These are phyloP conservation scores for Brettanomyces bruxellensis DNA, from an alignment of 805 yeast species.

Conservation along the genomic window DNA sequence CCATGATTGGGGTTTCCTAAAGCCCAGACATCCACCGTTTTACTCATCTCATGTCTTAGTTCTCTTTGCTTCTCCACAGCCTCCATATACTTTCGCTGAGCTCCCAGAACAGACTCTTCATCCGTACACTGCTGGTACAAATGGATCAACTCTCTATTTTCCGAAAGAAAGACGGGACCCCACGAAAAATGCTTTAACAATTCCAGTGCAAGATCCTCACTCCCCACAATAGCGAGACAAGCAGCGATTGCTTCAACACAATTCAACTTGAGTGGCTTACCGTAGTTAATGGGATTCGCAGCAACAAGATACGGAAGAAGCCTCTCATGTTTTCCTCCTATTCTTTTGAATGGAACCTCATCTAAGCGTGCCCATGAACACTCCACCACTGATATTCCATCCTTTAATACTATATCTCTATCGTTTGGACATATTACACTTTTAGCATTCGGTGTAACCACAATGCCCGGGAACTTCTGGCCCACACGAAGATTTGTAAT, in stretches of 20 bases:
- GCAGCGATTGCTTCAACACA: constrained; percentile 98
- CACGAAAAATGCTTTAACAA: constrained; percentile 77
- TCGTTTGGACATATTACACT: constrained; percentile 88
- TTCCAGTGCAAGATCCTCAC: constrained; percentile 76
- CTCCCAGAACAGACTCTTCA: constrained; percentile 58
- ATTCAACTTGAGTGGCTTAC: constrained; percentile 89
- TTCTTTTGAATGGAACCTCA: constrained; percentile 88
- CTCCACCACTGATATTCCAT: constrained; percentile 96
- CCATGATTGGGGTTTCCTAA: constrained; percentile 66
- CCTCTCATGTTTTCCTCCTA: constrained; percentile 86
- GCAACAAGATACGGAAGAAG: constrained; percentile 88
- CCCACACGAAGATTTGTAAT: constrained; percentile 80
- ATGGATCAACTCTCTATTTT: constrained; percentile 71
- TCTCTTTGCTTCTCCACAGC: constrained; percentile 57
- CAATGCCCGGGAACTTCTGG: constrained; percentile 83
- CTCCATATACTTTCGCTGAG: constrained; percentile 68
- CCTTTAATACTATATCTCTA: constrained; percentile 57
- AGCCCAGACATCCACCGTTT: constrained; percentile 61
- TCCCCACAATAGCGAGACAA: constrained; percentile 90
- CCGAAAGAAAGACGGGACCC: constrained; percentile 82
- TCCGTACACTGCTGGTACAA: constrained; percentile 77
- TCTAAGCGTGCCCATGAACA: constrained; percentile 98
- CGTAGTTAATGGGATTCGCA: constrained; percentile 95
- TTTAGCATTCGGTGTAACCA: constrained; percentile 90
- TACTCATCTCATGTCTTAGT: constrained; percentile 46